Conservation (phyloP, 1,284 basidiomycete species). For the Fomitiporia mediterranea region DNA sequence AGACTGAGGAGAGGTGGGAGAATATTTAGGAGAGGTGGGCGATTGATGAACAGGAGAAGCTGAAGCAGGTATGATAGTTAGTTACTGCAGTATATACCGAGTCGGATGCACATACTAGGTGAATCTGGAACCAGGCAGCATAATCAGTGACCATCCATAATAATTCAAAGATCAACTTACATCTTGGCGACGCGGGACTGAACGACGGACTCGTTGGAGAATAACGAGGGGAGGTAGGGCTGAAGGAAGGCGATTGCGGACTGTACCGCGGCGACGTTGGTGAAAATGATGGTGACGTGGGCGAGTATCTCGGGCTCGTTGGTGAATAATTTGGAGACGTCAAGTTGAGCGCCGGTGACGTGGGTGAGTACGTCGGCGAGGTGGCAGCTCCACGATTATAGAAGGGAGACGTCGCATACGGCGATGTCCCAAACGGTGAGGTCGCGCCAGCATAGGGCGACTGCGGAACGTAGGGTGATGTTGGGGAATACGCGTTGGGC, state of each 20-base stretch:
- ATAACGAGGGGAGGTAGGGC: constrained; percentile 79
- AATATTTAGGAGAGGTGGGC: constrained; percentile 82
- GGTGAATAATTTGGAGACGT: constrained; percentile 86
- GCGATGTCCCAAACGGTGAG: constrained; percentile 77
- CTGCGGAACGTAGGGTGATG: constrained; percentile 82
- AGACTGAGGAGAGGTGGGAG: constrained; percentile 77
- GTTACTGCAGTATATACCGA: no score
- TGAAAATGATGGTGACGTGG: constrained; percentile 82
- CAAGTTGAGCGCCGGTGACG: constrained; percentile 72
- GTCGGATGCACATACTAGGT: constrained; percentile 54
- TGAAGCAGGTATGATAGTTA: no score
- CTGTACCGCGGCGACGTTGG: constrained; percentile 82
- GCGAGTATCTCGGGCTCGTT: constrained; percentile 82
- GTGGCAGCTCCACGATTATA: constrained; percentile 70
- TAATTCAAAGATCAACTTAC: constrained; percentile 41
- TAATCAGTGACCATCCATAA: constrained; percentile 22
- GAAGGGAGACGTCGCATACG: constrained; percentile 76
- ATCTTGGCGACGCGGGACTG: constrained; percentile 81
- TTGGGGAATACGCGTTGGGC: constrained; percentile 81
- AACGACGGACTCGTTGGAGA: constrained; percentile 84
- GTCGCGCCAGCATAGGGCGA: constrained; percentile 79
- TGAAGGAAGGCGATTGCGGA: constrained; percentile 80
- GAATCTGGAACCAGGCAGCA: constrained; percentile 50
- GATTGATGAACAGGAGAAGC: constrained; percentile 72
- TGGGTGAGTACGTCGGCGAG: constrained; percentile 84